Conservation (phyloP, 345 rosid species). For the Camelina neglecta region DNA sequence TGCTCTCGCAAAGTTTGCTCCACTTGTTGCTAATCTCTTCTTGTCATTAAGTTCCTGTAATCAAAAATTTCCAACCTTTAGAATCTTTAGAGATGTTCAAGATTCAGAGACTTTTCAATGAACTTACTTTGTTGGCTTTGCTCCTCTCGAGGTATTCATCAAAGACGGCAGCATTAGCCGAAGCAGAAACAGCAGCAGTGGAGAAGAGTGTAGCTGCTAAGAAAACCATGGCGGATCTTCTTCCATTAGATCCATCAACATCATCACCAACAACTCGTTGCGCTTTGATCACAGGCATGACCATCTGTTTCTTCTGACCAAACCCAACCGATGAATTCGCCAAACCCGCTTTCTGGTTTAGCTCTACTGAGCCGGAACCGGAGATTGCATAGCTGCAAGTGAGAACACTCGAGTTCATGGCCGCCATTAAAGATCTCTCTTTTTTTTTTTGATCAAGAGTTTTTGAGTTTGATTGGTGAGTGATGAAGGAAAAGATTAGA, state of each 20-base stretch:
- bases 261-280: slow-evolving; percentile 49
- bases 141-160: slow-evolving; percentile 98
- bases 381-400: slow-evolving; percentile 80
- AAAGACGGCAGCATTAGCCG: slow-evolving; percentile 83
- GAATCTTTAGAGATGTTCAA: slow-evolving; percentile 2
- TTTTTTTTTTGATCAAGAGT: neutral
- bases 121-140: slow-evolving; percentile 87
- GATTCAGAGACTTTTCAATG: slow-evolving; percentile 18
- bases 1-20: slow-evolving; percentile 97
- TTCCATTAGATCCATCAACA: slow-evolving; percentile 53
- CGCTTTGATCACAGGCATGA: slow-evolving; percentile 68
- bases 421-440: slow-evolving; percentile 55
- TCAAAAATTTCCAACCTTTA: slow-evolving; percentile 4
- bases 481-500: slow-evolving; percentile 48
- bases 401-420: slow-evolving; percentile 83
- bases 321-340: slow-evolving; percentile 49
- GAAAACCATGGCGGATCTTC: slow-evolving; percentile 72
- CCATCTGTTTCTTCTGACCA: slow-evolving; percentile 49
- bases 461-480: slow-evolving; percentile 34
- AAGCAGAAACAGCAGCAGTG: slow-evolving; percentile 61
- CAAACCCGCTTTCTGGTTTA: slow-evolving; percentile 60
- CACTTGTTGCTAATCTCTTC: slow-evolving; percentile 97
- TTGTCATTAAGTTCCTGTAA: slow-evolving; percentile 85
- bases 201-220: slow-evolving; percentile 80
- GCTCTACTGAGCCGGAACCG: slow-evolving; percentile 65